Base-by-base conservation (phyloP, 805 yeast genomes). In the Candida arabinofermentans region DNA sequence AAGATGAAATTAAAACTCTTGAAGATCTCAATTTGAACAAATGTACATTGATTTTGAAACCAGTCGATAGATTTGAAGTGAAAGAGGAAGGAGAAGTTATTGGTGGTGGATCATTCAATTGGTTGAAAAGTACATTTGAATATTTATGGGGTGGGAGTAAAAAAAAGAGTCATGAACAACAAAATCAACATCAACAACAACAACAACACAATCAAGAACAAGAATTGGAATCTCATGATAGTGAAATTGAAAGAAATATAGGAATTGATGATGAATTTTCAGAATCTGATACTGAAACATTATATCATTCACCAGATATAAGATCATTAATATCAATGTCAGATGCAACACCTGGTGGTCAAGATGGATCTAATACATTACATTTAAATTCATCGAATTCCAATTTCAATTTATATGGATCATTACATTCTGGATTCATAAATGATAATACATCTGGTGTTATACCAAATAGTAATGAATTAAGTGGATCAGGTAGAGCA, bases 41-140 rank as follows among this genome's bases (percentile, higher is more conserved):
- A 43, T 81, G 95, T 9, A 86, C 84, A 0, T 61, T 89, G 36
- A 80, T 86, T 19, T 65, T 89, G 48, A 84, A 85, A 55, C 90
- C 93, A 4, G 32, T 58, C 3, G 65, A 62, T 37, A 59, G 58
- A 12, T 53, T 50, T 29, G 60, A 51, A 19, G 29, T 41, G n/a
- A 39, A 41, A n/a, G 24, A 36, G 8, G 49, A 49, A 3, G 37
- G 41, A 5, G 54, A 51, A 14, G 32, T 32, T 13, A 27, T 36
- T 16, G 42, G 43, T 3, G 14, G 26, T 1, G 49, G 58, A 5
- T 42, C 54, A 2, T 47, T 60, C 16, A 36, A 39, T 10, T 61
- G 66, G 66, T 19, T 62, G 12, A 59, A 44, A 24, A 41, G 45
- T 9, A 55, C 47, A 24, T 24, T 61, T 36, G 39, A 46, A 12